Evolutionary conservation across 2,329 filamentous ascomycete species (phyloP), one percentile per base, ranked within the genome.

Genomic region (Nigrograna mackinnonii): DNA sequence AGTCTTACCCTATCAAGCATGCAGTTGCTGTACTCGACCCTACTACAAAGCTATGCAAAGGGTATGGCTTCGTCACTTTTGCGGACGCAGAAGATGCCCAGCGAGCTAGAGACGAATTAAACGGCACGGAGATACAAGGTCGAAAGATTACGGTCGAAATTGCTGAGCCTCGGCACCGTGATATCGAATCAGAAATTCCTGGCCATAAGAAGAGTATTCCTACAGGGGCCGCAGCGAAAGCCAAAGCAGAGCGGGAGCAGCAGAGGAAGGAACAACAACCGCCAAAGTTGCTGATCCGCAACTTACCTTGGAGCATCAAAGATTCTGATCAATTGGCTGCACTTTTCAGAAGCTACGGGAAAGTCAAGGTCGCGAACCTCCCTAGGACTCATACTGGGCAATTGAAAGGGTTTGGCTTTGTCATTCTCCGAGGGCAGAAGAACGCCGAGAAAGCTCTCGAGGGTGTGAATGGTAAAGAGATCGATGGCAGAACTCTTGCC

Each of bases 51-150:
- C 76, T 85, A 55, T 96, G 90, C 12, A 87, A 89, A 64, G 92
- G 94, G 14, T 99, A 91, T 68, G 94, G 94, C 39, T 99, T 99
- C 70, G 92, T 99, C 43, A 97, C 94, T 2, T 94, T 99, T 60
- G 89, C 91, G 57, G 94, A 99, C 64, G 82, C 87, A 21, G 91
- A 96, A 53, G 94, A 99, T 74, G 91, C 92, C 11, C 76, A 85
- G 52, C 81, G 85, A 50, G 95, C 94, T 14, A 81, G 88, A 63
- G 81, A 86, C 43, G 87, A 95, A 66, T 82, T 96, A 62, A 83
- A 96, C 68, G 88, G 89, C 49, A 79, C 86, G 34, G 73, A 83
- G 19, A 82, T 96, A 56, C 82, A 91, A 37, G 92, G 91, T 16
- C 84, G 86, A 57, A 89, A 87, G 51, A 84, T 99, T 58, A 85